Percentiles rank a stretch among this genome's conserved stretches.
These are phyloP conservation scores for Fusarium odoratissimum DNA, from an alignment of 2,329 filamentous ascomycete genomes.

Conservation along the genomic window DNA sequence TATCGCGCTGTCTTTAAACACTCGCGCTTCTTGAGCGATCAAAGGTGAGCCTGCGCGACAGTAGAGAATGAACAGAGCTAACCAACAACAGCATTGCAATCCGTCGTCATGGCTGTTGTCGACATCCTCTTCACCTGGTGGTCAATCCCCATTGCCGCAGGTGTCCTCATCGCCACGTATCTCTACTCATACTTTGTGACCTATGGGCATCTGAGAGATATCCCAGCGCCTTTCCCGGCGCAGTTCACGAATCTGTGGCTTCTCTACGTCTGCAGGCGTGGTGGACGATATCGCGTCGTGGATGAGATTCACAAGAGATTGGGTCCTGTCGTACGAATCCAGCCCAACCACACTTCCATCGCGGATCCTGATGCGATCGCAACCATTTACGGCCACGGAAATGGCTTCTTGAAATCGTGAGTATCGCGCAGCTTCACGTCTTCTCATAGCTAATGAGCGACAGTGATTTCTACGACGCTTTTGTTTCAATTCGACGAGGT, in stretches of 20 bases:
- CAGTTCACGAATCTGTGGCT: slow-evolving; percentile 86
- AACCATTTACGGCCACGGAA: slow-evolving; percentile 82
- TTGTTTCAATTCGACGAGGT: slow-evolving; percentile 86
- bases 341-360: slow-evolving; percentile 85
- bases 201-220: slow-evolving; percentile 59
- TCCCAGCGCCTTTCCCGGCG: slow-evolving; percentile 72
- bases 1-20: not conserved
- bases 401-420: slow-evolving; percentile 78
- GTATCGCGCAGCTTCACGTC: slow-evolving; percentile 33
- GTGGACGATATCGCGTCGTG: slow-evolving; percentile 73
- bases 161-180: slow-evolving; percentile 64
- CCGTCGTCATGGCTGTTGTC: slow-evolving; percentile 45
- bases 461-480: slow-evolving; percentile 90
- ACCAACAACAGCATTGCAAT: not conserved
- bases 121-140: slow-evolving; percentile 57
- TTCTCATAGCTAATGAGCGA: not conserved
- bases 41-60: not conserved
- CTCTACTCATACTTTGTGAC: slow-evolving; percentile 71
- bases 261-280: slow-evolving; percentile 72
- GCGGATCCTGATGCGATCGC: slow-evolving; percentile 83
- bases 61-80: not conserved
- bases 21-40: not conserved
- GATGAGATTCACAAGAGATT: slow-evolving; percentile 79
- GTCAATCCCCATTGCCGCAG: slow-evolving; percentile 58
- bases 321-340: slow-evolving; percentile 84